Conservation (phyloP, 768 basidiomycete genomes). For the Panaeolus cyanescens region DNA sequence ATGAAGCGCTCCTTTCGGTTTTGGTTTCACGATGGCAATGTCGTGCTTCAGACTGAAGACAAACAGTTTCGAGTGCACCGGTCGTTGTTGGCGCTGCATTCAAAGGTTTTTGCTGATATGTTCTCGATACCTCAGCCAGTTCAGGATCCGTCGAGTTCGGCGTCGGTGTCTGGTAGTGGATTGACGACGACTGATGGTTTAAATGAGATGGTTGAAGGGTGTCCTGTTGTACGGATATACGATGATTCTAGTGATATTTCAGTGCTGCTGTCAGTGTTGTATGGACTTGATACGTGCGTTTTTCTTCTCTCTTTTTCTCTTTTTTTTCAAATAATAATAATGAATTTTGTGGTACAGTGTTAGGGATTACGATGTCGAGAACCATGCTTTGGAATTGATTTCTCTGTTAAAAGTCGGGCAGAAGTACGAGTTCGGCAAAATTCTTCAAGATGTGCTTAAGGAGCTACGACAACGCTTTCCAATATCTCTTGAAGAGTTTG, state of each 20-base stretch:
- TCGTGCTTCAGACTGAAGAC: conserved; percentile 10
- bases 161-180: not conserved
- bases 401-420: not conserved
- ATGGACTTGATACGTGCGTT: conserved; percentile 43
- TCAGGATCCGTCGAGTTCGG: not conserved
- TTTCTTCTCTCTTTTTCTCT: not conserved
- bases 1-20: not conserved
- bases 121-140: conserved; percentile 2
- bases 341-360: not conserved
- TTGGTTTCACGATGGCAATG: conserved; percentile 12
- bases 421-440: not conserved
- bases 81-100: conserved; percentile 4
- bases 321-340: not conserved
- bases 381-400: not conserved
- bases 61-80: conserved; percentile 10
- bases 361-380: not conserved
- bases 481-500: not conserved
- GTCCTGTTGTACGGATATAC: conserved; percentile 51
- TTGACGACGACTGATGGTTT: not conserved
- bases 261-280: conserved; percentile 51
- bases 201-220: conserved; percentile 44
- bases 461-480: not conserved
- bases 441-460: not conserved
- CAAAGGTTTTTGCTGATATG: conserved; percentile 11
- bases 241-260: conserved; percentile 49